A percentile compares a stretch with the other conserved stretches of the same genome.
Conservation (phyloP, 345 rosid species). For the Salix viminalis region DNA sequence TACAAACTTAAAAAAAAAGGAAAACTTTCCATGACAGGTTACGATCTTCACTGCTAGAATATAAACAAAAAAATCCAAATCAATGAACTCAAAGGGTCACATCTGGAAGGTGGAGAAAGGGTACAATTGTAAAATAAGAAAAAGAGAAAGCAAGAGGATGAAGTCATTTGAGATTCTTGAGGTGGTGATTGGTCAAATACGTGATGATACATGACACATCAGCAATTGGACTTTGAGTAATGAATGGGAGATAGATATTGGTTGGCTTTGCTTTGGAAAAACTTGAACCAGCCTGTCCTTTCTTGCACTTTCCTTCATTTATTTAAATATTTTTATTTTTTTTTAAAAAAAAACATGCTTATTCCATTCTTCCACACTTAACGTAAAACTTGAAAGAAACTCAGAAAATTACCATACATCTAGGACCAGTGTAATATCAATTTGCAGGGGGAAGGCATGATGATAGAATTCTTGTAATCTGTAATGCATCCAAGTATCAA, state of each 20-base stretch:
- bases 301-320: neutral
- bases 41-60: neutral
- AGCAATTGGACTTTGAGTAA: conserved; percentile 5
- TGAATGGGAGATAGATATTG: conserved; percentile 3
- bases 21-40: no score
- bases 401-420: no score
- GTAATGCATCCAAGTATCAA: no score
- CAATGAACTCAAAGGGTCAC: neutral
- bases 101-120: neutral
- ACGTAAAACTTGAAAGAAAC: no score
- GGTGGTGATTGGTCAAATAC: conserved; percentile 23
- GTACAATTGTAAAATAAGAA: neutral
- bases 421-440: no score
- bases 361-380: no score
- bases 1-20: no score
- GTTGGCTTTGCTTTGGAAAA: neutral
- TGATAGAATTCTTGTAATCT: no score
- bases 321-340: no score
- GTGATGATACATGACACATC: neutral
- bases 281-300: neutral
- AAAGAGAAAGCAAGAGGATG: neutral
- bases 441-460: no score
- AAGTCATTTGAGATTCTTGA: neutral
- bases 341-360: no score
- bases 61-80: no score